phyloP scores from a whole-genome alignment of 140 eudicot species.

The Oenanthe javanica region DNA sequence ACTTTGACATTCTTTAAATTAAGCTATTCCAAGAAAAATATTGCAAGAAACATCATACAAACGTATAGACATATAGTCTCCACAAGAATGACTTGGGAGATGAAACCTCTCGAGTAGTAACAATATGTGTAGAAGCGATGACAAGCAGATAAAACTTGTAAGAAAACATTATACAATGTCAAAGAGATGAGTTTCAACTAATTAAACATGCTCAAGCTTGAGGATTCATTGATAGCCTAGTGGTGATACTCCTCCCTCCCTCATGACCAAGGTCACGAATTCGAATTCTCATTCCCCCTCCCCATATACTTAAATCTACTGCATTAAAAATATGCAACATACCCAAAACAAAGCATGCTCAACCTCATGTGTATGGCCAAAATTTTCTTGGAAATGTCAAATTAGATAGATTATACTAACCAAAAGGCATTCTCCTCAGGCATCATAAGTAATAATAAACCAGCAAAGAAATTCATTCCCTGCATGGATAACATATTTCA shows the following conservation, averaged over 20 bases:
- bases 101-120: no score
- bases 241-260: background rate
- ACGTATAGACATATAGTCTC: no score
- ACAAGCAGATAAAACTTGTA: background rate
- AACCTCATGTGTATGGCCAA: background rate
- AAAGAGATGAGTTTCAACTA: background rate
- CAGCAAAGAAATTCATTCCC: slow-evolving; percentile 99
- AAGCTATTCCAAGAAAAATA: background rate
- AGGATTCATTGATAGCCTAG: background rate
- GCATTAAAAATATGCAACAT: background rate
- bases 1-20: background rate
- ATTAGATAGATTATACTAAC: slow-evolving; percentile 22
- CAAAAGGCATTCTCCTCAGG: slow-evolving; percentile 99
- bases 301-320: background rate
- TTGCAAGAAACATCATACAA: background rate
- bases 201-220: background rate
- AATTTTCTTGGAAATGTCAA: background rate
- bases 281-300: background rate
- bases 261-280: background rate
- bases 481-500: slow-evolving; percentile 28
- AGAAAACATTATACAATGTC: background rate
- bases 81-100: no score
- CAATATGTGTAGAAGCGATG: no score
- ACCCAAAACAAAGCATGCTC: background rate
- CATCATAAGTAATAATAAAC: slow-evolving; percentile 88